Evolutionary conservation across 1,284 basidiomycete species (phyloP).

Genomic region (Singerocomus inundabilis): DNA sequence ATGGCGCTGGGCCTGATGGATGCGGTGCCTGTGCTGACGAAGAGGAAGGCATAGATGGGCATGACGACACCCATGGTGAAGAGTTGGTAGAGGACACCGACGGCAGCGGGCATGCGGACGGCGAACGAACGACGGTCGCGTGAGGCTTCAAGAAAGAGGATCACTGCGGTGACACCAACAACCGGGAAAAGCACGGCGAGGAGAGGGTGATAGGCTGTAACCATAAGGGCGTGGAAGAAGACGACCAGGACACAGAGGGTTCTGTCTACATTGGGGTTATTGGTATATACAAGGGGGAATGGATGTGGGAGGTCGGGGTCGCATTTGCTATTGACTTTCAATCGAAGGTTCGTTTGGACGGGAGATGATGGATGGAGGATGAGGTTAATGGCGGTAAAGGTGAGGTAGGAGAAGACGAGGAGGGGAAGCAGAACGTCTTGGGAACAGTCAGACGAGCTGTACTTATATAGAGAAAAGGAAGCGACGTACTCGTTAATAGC

Average conservation of each 20-base stretch:
- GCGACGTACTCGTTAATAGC: constrained; percentile 3
- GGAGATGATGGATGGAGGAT: constrained; percentile 14
- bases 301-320: constrained; percentile 17
- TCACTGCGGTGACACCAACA: constrained; percentile 8
- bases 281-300: constrained; percentile 37
- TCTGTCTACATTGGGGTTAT: constrained; percentile 29
- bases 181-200: constrained; percentile 32
- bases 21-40: constrained; percentile 37
- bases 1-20: constrained; percentile 1
- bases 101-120: constrained; percentile 15
- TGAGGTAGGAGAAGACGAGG: constrained; percentile 19
- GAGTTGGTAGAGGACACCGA: constrained; percentile 31
- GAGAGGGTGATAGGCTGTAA: constrained; percentile 27
- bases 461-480: too few relatives aligned
- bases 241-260: constrained; percentile 39
- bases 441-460: neutral
- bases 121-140: constrained; percentile 14
- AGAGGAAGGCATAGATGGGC: constrained; percentile 43
- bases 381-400: constrained; percentile 9
- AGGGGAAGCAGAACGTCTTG: constrained; percentile 15
- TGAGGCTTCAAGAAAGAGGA: constrained; percentile 25
- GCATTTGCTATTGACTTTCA: constrained; percentile 15
- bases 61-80: constrained; percentile 38
- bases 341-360: constrained; percentile 12
- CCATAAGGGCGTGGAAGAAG: constrained; percentile 41